Percentiles rank a stretch among this genome's conserved stretches.
Conservation (phyloP, 1,284 basidiomycete species). For the Cryptococcus maquisensis region DNA sequence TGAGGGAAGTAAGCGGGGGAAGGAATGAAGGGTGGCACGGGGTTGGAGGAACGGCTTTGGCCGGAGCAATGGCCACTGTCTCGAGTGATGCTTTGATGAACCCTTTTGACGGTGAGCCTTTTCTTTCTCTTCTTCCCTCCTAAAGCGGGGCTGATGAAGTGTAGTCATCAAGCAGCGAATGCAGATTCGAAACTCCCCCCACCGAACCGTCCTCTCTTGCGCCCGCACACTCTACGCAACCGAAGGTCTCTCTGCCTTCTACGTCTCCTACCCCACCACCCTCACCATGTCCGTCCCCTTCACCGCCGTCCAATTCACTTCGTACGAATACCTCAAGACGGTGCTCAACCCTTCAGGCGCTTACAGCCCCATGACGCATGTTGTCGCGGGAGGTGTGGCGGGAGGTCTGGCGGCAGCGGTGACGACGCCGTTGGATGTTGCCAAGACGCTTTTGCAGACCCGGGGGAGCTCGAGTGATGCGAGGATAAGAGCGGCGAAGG, state of each 20-base stretch:
- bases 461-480: constrained; percentile 75
- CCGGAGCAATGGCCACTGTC: constrained; percentile 91
- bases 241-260: constrained; percentile 91
- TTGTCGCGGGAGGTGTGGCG: constrained; percentile 82
- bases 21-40: constrained; percentile 44
- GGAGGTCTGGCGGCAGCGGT: constrained; percentile 92
- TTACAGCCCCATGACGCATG: constrained; percentile 90
- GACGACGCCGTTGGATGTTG: constrained; percentile 97
- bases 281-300: constrained; percentile 96
- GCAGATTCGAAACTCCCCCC: constrained; percentile 91
- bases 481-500: constrained; percentile 75
- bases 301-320: constrained; percentile 95
- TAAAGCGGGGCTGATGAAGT: not conserved
- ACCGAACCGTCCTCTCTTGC: constrained; percentile 76
- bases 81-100: constrained; percentile 98
- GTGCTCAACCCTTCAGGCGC: constrained; percentile 77
- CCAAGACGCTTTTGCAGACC: constrained; percentile 82
- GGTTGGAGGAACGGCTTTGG: constrained; percentile 62
- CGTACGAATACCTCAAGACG: constrained; percentile 90
- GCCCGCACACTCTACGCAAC: constrained; percentile 72
- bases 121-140: constrained; percentile 11
- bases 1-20: constrained; percentile 89
- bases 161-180: constrained; percentile 98
- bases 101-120: constrained; percentile 91
- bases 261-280: constrained; percentile 97